These are phyloP conservation scores for Coffea humblotiana DNA, from an alignment of 305 asterid genomes.

Conservation along the genomic window DNA sequence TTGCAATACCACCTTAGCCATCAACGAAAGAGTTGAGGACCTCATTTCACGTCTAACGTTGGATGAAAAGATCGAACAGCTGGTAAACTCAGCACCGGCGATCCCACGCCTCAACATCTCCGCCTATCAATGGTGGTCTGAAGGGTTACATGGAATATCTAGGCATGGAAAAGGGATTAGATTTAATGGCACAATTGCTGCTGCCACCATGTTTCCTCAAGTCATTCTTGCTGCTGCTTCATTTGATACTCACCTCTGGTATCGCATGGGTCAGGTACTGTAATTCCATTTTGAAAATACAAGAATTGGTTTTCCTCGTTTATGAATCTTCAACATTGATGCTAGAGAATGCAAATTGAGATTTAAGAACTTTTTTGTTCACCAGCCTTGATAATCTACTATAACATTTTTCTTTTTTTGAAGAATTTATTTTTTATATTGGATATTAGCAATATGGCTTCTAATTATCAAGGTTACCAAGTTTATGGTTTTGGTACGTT, in stretches of 20 bases:
- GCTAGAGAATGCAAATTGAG: neutral
- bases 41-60: slow-evolving; percentile 61
- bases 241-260: slow-evolving; percentile 64
- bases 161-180: slow-evolving; percentile 56
- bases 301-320: neutral
- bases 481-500: no score
- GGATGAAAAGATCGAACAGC: slow-evolving; percentile 76
- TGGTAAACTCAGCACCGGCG: slow-evolving; percentile 58
- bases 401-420: no score
- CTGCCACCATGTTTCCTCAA: slow-evolving; percentile 79
- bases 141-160: slow-evolving; percentile 72
- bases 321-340: neutral
- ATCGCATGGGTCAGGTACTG: slow-evolving; percentile 57
- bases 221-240: slow-evolving; percentile 66
- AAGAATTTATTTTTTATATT: no score
- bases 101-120: slow-evolving; percentile 67
- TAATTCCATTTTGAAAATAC: neutral
- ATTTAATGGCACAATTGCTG: slow-evolving; percentile 46
- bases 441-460: no score
- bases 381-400: neutral
- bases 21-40: slow-evolving; percentile 46
- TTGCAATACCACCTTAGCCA: slow-evolving; percentile 45
- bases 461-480: no score
- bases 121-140: slow-evolving; percentile 88
- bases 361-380: neutral